Conservation (phyloP, 2,329 filamentous ascomycete species). For the Ascochyta rabiei region DNA sequence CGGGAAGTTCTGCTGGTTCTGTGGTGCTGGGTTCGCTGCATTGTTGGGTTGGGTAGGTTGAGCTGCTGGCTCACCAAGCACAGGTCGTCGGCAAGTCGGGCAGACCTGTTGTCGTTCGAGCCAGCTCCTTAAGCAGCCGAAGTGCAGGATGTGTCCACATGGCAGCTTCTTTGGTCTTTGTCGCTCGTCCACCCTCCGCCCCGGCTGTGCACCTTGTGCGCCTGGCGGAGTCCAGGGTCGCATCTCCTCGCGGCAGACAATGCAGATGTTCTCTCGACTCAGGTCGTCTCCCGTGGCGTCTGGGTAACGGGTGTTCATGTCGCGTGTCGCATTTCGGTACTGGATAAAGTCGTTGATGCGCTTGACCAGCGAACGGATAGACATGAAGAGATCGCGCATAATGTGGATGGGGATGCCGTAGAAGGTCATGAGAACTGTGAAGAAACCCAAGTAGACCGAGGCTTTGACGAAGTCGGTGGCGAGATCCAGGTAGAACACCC, state of each 20-base stretch:
- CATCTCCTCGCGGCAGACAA: constrained; percentile 98
- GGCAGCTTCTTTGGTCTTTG: constrained; percentile 93
- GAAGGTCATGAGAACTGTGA: constrained; percentile 89
- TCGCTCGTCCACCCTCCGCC: constrained; percentile 71
- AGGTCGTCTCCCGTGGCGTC: constrained; percentile 91
- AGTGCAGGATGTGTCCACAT: constrained; percentile 93
- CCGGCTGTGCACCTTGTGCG: constrained; percentile 46
- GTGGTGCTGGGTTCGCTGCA: constrained; percentile 30
- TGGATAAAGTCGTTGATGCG: constrained; percentile 85
- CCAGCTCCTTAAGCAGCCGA: constrained; percentile 95
- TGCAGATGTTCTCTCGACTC: constrained; percentile 86
- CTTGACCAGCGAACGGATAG: constrained; percentile 87
- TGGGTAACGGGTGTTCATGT: constrained; percentile 90
- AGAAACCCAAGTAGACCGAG: constrained; percentile 87
- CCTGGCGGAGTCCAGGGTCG: constrained; percentile 70
- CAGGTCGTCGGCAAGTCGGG: constrained; percentile 87
- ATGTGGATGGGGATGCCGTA: constrained; percentile 97
- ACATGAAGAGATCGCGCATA: constrained; percentile 93
- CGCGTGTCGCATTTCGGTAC: constrained; percentile 87
- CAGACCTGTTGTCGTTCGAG: constrained; percentile 96
- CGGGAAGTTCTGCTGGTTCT: constrained; percentile 25
- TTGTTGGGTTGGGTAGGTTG: constrained; percentile 38
- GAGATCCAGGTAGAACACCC: constrained; percentile 86
- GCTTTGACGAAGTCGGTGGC: constrained; percentile 90
- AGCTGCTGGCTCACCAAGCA: constrained; percentile 57